These are phyloP conservation scores for Bothriochloa decipiens DNA, from an alignment of 176 grass and related monocot species.

Conservation along the genomic window DNA sequence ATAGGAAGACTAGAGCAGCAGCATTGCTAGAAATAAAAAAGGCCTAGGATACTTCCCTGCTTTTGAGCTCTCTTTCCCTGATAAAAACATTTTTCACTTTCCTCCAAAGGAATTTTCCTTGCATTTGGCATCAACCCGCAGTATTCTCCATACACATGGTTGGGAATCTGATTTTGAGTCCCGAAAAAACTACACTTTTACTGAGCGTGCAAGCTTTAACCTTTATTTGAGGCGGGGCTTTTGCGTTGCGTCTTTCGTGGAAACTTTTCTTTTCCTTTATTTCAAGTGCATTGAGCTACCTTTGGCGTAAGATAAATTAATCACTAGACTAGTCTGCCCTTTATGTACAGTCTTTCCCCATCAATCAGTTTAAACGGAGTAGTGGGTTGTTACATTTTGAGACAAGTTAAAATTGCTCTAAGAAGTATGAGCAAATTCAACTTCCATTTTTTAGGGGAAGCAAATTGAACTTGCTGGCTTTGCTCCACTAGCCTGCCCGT, in stretches of 20 bases:
- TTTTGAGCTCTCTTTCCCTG: constrained; percentile 31
- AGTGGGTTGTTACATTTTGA: not conserved
- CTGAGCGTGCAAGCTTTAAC: constrained; percentile 43
- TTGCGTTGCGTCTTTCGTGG: constrained; percentile 47
- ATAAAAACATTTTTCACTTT: constrained; percentile 46
- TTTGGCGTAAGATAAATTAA: constrained; percentile 22
- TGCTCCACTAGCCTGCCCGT: not conserved
- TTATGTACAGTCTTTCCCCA: not conserved
- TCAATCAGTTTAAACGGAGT: not conserved
- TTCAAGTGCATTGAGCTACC: constrained; percentile 29
- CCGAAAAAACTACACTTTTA: constrained; percentile 46
- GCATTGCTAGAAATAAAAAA: constrained; percentile 5
- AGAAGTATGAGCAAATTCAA: not conserved
- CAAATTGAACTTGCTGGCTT: not conserved
- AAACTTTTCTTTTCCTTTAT: constrained; percentile 41
- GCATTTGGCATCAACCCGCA: constrained; percentile 38
- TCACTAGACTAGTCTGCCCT: not conserved
- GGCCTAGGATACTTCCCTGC: constrained; percentile 35
- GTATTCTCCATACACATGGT: constrained; percentile 42
- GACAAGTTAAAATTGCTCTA: not conserved
- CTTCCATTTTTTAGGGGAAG: no score
- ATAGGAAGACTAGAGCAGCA: not conserved
- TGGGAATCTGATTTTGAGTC: constrained; percentile 52
- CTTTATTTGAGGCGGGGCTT: constrained; percentile 34
- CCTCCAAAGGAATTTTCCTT: constrained; percentile 41